These are phyloP conservation scores for Mycena alexandri DNA, from an alignment of 768 basidiomycete genomes.

Conservation along the genomic window DNA sequence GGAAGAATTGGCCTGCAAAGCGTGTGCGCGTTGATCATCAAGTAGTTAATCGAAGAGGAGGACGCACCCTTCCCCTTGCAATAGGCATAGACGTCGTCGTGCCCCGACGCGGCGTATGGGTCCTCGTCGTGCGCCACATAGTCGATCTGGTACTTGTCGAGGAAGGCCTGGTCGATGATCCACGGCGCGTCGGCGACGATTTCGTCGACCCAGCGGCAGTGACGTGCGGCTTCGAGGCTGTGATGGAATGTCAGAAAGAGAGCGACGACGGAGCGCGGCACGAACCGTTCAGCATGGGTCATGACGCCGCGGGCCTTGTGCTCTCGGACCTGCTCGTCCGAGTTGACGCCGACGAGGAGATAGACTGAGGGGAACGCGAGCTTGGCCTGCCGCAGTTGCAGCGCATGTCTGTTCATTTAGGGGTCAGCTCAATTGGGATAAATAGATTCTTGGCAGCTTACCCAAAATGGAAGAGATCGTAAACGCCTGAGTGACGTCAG, in stretches of 20 bases:
- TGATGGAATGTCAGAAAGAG: background rate
- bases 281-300: too few species aligned
- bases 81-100: constrained; percentile 88
- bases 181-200: constrained; percentile 93
- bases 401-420: too few species aligned
- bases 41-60: background rate
- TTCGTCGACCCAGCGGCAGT: constrained; percentile 98
- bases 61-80: constrained; percentile 85
- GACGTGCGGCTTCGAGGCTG: constrained; percentile 91
- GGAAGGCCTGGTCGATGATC: constrained; percentile 85
- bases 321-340: constrained; percentile 82
- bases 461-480: constrained; percentile 98
- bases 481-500: constrained; percentile 74
- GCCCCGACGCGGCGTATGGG: constrained; percentile 84
- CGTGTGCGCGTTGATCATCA: too few species aligned
- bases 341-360: constrained; percentile 93
- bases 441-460: constrained; percentile 37
- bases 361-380: constrained; percentile 91
- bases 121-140: constrained; percentile 98
- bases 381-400: constrained; percentile 97
- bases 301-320: constrained; percentile 91
- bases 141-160: constrained; percentile 90
- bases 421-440: constrained; percentile 47
- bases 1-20: constrained; percentile 92
- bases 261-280: too few species aligned